Percentiles rank a stretch among this genome's conserved stretches.
These are phyloP conservation scores for Gaeumannomyces sp. DNA, from an alignment of 2,329 filamentous ascomycete genomes.

Conservation along the genomic window DNA sequence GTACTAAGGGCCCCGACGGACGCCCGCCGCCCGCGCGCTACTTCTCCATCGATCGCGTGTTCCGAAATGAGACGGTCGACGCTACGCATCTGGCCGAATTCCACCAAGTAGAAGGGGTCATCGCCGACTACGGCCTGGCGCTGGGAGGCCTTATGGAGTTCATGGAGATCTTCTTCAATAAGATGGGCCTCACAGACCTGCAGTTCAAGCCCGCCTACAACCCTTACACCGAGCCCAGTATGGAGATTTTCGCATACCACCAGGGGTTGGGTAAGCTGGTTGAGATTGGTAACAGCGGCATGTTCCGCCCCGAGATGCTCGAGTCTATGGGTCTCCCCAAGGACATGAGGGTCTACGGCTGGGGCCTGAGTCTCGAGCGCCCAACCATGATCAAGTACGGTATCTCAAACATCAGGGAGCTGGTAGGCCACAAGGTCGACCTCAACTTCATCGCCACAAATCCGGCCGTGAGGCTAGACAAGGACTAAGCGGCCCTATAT, in stretches of 20 bases:
- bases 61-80: constrained; percentile 96
- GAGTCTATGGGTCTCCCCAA: constrained; percentile 83
- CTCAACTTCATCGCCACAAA: constrained; percentile 87
- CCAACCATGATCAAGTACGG: constrained; percentile 97
- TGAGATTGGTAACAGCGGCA: constrained; percentile 96
- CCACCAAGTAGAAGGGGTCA: constrained; percentile 97
- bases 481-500: constrained; percentile 44
- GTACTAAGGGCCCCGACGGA: constrained; percentile 63
- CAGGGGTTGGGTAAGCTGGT: constrained; percentile 83
- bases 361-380: constrained; percentile 83
- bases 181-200: constrained; percentile 82
- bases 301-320: constrained; percentile 98
- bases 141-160: constrained; percentile 82
- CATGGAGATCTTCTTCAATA: constrained; percentile 61
- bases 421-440: constrained; percentile 93
- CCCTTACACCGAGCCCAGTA: constrained; percentile 88
- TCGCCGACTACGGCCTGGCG: constrained; percentile 90
- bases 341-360: constrained; percentile 89
- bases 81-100: constrained; percentile 96
- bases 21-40: constrained; percentile 70
- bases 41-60: constrained; percentile 97
- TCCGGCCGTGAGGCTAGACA: constrained; percentile 83
- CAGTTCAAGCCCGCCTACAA: constrained; percentile 98
- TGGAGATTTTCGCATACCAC: constrained; percentile 98
- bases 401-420: constrained; percentile 83